Conservation (phyloP, 2,329 filamentous ascomycete genomes). For the Fusarium fracticaudum region DNA sequence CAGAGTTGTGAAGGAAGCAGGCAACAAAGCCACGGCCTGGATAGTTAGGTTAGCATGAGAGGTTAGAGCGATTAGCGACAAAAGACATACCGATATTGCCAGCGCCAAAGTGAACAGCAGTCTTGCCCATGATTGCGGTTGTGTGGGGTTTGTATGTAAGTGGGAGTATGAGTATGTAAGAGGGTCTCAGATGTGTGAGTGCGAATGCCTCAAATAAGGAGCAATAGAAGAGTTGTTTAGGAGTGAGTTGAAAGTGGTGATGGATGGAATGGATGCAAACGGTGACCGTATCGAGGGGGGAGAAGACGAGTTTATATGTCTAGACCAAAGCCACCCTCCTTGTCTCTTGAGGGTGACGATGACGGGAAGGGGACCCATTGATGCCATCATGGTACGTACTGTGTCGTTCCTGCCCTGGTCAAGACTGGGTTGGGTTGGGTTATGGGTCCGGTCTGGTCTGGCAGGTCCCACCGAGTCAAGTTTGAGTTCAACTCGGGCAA, state of each 20-base stretch:
- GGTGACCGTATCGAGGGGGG: slow-evolving; percentile 28
- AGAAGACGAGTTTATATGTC: slow-evolving; percentile 39
- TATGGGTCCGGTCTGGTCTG: background rate
- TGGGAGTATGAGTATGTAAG: background rate
- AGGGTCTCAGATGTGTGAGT: background rate
- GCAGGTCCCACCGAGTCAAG: slow-evolving; percentile 3
- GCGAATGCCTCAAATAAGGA: background rate
- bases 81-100: slow-evolving; percentile 77
- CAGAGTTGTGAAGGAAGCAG: slow-evolving; percentile 92
- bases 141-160: slow-evolving; percentile 11
- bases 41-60: slow-evolving; percentile 27
- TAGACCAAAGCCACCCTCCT: slow-evolving; percentile 17
- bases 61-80: background rate
- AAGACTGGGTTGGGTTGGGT: background rate
- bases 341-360: slow-evolving; percentile 11
- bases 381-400: slow-evolving; percentile 30
- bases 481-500: slow-evolving; percentile 1
- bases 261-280: slow-evolving; percentile 19
- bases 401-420: background rate
- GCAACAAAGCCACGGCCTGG: slow-evolving; percentile 81
- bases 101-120: slow-evolving; percentile 85
- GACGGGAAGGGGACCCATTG: slow-evolving; percentile 16
- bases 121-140: slow-evolving; percentile 59
- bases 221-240: background rate
- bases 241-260: background rate